phyloP scores from a whole-genome alignment of 1,284 basidiomycete genomes.

The Heterobasidion irregulare region DNA sequence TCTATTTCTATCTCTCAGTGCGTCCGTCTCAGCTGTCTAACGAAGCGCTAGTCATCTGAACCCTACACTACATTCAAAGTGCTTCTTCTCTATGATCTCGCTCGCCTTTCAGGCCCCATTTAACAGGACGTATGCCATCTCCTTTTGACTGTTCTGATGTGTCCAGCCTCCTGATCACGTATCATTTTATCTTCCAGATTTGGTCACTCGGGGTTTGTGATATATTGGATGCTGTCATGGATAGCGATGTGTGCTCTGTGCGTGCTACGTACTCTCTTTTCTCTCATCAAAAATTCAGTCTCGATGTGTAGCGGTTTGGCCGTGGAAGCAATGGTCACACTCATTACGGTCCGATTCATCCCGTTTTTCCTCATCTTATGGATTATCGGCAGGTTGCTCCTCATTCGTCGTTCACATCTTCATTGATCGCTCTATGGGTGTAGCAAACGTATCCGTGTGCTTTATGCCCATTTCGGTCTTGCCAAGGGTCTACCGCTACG shows the following conservation, averaged over 20 bases:
- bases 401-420: background rate
- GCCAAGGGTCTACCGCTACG: constrained; percentile 58
- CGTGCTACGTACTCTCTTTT: constrained; percentile 12
- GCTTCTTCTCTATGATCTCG: constrained; percentile 50
- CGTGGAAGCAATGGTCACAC: constrained; percentile 51
- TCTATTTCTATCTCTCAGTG: constrained; percentile 59
- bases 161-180: background rate
- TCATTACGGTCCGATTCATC: constrained; percentile 44
- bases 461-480: constrained; percentile 59
- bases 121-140: constrained; percentile 29
- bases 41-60: background rate
- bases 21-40: constrained; percentile 12
- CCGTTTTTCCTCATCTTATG: constrained; percentile 57
- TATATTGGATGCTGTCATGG: constrained; percentile 73
- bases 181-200: constrained; percentile 22
- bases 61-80: background rate
- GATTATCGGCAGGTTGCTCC: constrained; percentile 47
- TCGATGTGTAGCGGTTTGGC: constrained; percentile 38
- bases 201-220: constrained; percentile 53
- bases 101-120: constrained; percentile 61
- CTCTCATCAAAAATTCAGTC: background rate
- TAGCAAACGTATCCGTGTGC: constrained; percentile 63
- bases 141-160: background rate
- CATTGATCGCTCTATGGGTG: background rate
- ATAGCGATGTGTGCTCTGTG: constrained; percentile 51